Conservation (phyloP, 306 rosid species). For the Quercus dentata region DNA sequence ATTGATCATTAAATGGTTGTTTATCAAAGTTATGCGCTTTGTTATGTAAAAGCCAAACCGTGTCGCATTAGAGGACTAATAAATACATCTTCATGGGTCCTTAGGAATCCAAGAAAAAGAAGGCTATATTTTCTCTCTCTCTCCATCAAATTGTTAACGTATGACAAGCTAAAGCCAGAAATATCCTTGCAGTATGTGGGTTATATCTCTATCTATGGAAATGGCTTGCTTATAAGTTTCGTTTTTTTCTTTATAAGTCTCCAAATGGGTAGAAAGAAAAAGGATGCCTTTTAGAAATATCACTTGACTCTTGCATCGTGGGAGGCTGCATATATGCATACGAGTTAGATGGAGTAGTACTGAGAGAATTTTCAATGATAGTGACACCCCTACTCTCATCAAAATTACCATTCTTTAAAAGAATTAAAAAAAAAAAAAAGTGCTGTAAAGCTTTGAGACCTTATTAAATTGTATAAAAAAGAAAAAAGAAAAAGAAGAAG, state of each 20-base stretch:
- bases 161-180: neutral
- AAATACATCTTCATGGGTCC: conserved; percentile 23
- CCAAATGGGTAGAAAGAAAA: conserved; percentile 18
- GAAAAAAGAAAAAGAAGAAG: neutral
- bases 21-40: neutral
- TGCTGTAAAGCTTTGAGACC: too few species aligned
- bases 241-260: conserved; percentile 32
- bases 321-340: conserved; percentile 7
- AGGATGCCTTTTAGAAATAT: conserved; percentile 24
- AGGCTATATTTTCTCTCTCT: neutral
- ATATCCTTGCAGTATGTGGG: neutral
- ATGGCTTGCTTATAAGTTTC: neutral
- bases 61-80: conserved; percentile 55
- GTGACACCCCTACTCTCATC: conserved; percentile 13
- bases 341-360: neutral
- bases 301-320: conserved; percentile 18
- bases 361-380: conserved; percentile 20
- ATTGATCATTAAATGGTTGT: neutral
- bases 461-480: neutral
- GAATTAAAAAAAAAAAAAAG: neutral
- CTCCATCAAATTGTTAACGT: neutral
- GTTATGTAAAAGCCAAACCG: conserved; percentile 56
- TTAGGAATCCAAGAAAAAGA: conserved; percentile 19
- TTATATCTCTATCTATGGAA: neutral
- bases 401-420: neutral